Base-by-base conservation (phyloP, 345 rosid genomes). In the Punica granatum region DNA sequence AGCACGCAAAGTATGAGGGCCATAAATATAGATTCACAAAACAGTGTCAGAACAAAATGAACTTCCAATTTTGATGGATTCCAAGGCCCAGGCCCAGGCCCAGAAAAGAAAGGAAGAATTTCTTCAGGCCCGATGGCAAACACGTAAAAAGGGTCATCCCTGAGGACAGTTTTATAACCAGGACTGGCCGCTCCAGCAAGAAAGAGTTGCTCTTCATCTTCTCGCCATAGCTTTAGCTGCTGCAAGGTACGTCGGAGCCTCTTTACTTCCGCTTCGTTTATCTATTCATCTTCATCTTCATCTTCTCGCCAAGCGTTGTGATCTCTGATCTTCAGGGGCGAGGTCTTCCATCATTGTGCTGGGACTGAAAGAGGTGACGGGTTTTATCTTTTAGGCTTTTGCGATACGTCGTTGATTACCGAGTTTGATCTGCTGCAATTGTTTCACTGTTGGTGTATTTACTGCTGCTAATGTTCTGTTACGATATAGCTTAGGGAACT, bases 161-260 rank as follows among this genome's bases (percentile, higher is more conserved):
- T 56, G 33, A 1, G 32, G 18, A 33, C 34, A 56, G 34, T 26
- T 13, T 26, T 16, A 6, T 12, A 26, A 26, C 19, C 6, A n/a
- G 34, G 3, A 26, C 33, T 68, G 71, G 39, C 71, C 54, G 5
- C 43, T 60, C 65, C 64, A 51, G 37, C 71, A 68, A 68, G 71
- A 37, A 59, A 30, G 30, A 44, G 65, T 6, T 25, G 0, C 28
- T n/a, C 49, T 26, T 4, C 34, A 7, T 56, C 34, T 30, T 26
- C 7, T 56, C 33, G 13, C 61, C 19, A 0, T 19, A 5, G 11
- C 6, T 37, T 37, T 37, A 4, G 41, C 6, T 37, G 11, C 41
- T 37, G 41, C 41, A 37, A 37, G 11, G 41, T 37, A n/a, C n/a
- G 41, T 4, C 41, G 11, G 6, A 56, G 31, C 31, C 21, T 26